Conservation (phyloP, 163 green algal species). For the Volvox carteri region DNA sequence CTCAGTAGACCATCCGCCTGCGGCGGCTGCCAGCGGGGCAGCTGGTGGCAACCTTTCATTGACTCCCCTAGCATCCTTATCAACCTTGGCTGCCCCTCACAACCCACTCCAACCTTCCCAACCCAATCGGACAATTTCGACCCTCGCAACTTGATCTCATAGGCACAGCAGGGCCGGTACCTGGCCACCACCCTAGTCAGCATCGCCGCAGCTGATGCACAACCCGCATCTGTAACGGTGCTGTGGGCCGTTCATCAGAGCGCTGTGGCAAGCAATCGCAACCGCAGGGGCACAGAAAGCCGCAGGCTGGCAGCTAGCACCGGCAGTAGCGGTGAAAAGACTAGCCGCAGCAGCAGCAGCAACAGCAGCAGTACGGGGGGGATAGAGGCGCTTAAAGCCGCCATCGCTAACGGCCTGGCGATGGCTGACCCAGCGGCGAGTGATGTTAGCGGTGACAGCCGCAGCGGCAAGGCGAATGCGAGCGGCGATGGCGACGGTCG, state of each 20-base stretch:
- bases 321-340: background rate
- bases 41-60: no score
- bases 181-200: slow-evolving; percentile 28
- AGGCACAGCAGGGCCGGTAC: slow-evolving; percentile 46
- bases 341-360: background rate
- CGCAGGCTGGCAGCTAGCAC: background rate
- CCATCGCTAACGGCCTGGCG: background rate
- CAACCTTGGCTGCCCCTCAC: no score
- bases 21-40: no score
- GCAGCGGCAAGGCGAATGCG: background rate
- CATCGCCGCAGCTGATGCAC: slow-evolving; percentile 11
- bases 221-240: slow-evolving; percentile 9
- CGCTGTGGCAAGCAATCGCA: background rate
- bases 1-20: no score
- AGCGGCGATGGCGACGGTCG: background rate
- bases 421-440: background rate
- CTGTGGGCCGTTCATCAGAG: slow-evolving; percentile 9
- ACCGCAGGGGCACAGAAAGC: background rate
- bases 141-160: background rate
- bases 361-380: background rate
- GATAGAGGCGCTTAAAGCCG: background rate
- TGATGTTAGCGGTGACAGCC: background rate
- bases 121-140: no score
- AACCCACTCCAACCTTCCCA: no score
- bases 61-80: no score